These are phyloP conservation scores for Amorphotheca resinae DNA, from an alignment of 495 filamentous ascomycete species.

Conservation along the genomic window DNA sequence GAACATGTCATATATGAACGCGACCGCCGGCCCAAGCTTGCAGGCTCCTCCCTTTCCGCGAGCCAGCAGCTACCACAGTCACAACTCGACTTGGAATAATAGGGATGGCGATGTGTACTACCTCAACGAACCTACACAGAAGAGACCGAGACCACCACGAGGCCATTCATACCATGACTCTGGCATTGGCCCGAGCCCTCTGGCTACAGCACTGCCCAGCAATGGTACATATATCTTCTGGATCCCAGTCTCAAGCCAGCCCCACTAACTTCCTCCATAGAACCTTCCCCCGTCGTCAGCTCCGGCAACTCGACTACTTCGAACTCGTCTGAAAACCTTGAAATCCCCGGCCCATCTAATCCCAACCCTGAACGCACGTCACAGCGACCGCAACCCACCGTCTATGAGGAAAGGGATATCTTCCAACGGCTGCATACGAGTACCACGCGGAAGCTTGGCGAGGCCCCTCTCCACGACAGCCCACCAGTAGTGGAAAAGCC, in stretches of 20 bases:
- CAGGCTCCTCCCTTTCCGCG: slow-evolving; percentile 10
- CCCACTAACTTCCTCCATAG: slow-evolving; percentile 11
- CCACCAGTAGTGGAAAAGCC: slow-evolving; percentile 6
- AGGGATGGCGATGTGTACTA: slow-evolving; percentile 12
- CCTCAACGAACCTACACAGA: slow-evolving; percentile 1
- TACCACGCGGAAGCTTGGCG: slow-evolving; percentile 21
- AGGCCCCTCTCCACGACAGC: slow-evolving; percentile 18
- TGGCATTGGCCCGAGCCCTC: slow-evolving; percentile 15
- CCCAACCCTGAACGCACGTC: slow-evolving; percentile 3
- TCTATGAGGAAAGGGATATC: slow-evolving; percentile 18
- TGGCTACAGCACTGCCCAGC: slow-evolving; percentile 13
- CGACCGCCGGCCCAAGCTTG: slow-evolving; percentile 6
- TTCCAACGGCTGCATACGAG: slow-evolving; percentile 20
- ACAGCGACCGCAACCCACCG: slow-evolving; percentile 11
- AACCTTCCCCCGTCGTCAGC: slow-evolving; percentile 17
- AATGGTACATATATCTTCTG: slow-evolving; percentile 13
- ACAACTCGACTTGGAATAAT: slow-evolving; percentile 19
- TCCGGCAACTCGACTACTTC: slow-evolving; percentile 18
- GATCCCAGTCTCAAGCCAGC: neutral
- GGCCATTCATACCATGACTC: slow-evolving; percentile 16
- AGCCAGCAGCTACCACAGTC: slow-evolving; percentile 16
- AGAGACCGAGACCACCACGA: slow-evolving; percentile 2
- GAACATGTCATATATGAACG: slow-evolving; percentile 8
- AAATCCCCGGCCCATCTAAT: too few species aligned
- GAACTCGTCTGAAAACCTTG: slow-evolving; percentile 19